Conservation (phyloP, 2,329 filamentous ascomycete species). For the Aspergillus transmontanensis region DNA sequence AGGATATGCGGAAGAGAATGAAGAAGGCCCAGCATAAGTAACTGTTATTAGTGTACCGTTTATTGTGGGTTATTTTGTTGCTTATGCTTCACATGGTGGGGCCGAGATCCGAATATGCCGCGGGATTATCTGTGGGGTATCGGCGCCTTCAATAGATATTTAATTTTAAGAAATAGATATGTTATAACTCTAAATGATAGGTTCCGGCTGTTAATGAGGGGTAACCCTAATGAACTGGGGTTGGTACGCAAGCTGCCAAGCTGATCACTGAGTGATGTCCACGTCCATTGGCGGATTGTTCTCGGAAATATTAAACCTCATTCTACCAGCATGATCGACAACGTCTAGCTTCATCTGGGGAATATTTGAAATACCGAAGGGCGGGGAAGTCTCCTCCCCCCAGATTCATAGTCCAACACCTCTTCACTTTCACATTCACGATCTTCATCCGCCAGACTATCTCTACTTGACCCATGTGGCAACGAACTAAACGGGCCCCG, state of each 20-base stretch:
- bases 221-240: neutral
- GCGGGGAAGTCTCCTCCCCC: neutral
- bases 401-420: neutral
- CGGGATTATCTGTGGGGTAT: neutral
- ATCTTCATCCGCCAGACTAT: neutral
- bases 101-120: neutral
- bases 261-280: neutral
- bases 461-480: neutral
- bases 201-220: neutral
- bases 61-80: neutral
- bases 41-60: neutral
- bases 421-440: neutral
- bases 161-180: neutral
- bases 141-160: neutral
- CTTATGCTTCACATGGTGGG: neutral
- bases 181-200: neutral
- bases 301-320: neutral
- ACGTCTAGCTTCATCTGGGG: neutral
- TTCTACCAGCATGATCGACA: neutral
- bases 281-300: neutral
- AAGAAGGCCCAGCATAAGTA: neutral
- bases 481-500: neutral
- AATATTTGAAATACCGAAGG: neutral
- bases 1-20: slow-evolving; percentile 31
- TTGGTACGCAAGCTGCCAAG: neutral